Base-by-base conservation (phyloP, 352 stramenopile genomes). In the Blastocystis sp. region DNA sequence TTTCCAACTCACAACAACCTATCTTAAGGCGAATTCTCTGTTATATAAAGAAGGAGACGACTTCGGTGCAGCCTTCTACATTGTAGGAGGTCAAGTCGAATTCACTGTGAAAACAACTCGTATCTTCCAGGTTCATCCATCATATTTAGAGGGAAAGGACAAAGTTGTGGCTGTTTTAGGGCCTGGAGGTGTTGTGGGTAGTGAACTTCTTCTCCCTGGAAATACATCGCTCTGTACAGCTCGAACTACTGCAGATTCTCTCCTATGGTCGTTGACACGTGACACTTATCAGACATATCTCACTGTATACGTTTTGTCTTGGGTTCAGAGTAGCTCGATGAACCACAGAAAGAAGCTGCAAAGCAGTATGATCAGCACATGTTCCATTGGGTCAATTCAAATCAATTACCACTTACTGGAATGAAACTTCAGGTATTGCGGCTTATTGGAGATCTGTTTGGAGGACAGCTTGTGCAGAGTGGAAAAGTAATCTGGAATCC, bases 321-420 rank as follows among this genome's bases (percentile, higher is more conserved):
- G 15, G 4, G 20, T 84, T 13, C 64, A 20, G 23, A 8, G 7
- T 45, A 84, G 73, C 47, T 84, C 13, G 73, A 84, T 23, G 34
- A 50, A 34, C 53, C 41, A 18, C 73, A 84, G 50, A 55, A 39
- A 29, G 73, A 84, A 45, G 50, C 73, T 8, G 43, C 29, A n/a
- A 64, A 66, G 29, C 45, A 26, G 45, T 84, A 54, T 43, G 73
- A 84, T 23, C 53, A 84, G n/a, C 8, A 4, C 2, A 84, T 84
- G 73, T 84, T 68, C 50, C 47, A 84, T 43, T 84, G 73, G 73
- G 73, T 84, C 29, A 84, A 84, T 11, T n/a, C 29, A n/a, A 84
- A 64, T 29, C 73, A 84, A 55, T 43, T 84, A 43, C 73, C 73
- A 39, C 47, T 84, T 20, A 26, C 7, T 9, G 73, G 54, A 45